Base-by-base conservation (phyloP, 2,329 filamentous ascomycete species). In the Diaporthe sp. region DNA sequence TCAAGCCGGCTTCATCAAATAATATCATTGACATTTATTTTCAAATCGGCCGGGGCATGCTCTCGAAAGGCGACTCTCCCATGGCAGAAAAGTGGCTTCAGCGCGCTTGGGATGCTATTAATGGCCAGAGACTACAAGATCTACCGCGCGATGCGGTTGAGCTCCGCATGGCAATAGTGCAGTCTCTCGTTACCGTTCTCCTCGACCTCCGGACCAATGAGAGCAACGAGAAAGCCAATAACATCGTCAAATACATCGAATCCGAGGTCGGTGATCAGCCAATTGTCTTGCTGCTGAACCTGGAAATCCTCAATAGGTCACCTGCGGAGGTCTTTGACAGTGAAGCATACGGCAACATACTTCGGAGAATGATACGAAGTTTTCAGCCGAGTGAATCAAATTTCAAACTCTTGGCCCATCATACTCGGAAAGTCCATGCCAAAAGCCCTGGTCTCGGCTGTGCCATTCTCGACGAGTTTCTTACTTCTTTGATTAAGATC, bases 71-170 rank as follows among this genome's bases (percentile, higher is more conserved):
- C 10, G 87, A 93, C 71, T 88, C 88, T 77, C 79, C 84, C 1
- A 81, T 88, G 60, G 93, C 94, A 0, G 82, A 88, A 2, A 92
- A 89, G 79, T 98, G 96, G 97, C 85, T 98, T 0, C 88, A 92
- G 73, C 89, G 94, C 78, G 92, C 94, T 3, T 87, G 90, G 67
- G 85, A 91, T 15, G 80, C 92, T 39, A 85, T 96, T 37, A 88
- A 89, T 70, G 79, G 81, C 28, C 90, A 91, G 73, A 87, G 90
- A 12, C 79, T 90, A 0, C 89, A 92, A 31, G 83, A 85, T 25
- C 83, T 93, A 4, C 92, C 91, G 39, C 84, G 87, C 9, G 89
- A 92, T 77, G 90, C 90, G 1, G 83, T 89, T 34, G 92, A 96
- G 72, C 86, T 96, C 44, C 89, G 90, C 46, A 84, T 94, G 15